Evolutionary conservation across 2,329 filamentous ascomycete species (phyloP).

Genomic region (Trichophyton simii): DNA sequence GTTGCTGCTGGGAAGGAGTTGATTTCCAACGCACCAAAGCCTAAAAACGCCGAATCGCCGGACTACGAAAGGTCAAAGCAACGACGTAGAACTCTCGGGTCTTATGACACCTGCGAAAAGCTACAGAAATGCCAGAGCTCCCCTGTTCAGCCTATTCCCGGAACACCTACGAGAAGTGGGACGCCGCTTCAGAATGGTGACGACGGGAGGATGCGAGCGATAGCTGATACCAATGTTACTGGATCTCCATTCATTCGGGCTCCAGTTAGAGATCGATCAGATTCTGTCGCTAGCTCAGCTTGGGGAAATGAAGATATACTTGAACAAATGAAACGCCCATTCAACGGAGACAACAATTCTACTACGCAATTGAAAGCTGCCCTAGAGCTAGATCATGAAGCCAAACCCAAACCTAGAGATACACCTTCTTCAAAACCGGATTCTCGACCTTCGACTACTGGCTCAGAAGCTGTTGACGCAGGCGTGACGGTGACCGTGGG

Average conservation of each 20-base stretch:
- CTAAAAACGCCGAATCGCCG: background rate
- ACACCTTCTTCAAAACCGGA: background rate
- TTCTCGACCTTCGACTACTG: background rate
- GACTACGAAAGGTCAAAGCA: background rate
- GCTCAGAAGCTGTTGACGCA: slow-evolving; percentile 19
- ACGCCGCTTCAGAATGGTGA: slow-evolving; percentile 19
- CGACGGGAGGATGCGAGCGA: slow-evolving; percentile 9
- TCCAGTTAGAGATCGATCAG: slow-evolving; percentile 19
- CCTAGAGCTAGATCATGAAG: background rate
- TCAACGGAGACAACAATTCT: background rate
- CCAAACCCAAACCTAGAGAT: slow-evolving; percentile 8
- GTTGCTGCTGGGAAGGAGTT: background rate
- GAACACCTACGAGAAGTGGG: slow-evolving; percentile 20
- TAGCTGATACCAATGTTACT: slow-evolving; percentile 28
- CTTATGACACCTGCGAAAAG: background rate
- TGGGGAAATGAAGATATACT: slow-evolving; percentile 2
- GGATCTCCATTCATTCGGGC: slow-evolving; percentile 39
- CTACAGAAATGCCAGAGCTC: slow-evolving; percentile 23
- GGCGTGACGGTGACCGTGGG: slow-evolving; percentile 64
- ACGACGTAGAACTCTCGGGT: background rate
- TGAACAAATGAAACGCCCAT: background rate
- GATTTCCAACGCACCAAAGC: background rate
- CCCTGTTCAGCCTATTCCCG: slow-evolving; percentile 19
- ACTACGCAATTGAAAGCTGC: background rate
- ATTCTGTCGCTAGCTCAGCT: background rate